These are phyloP conservation scores for Aphanomyces euteiches DNA, from an alignment of 352 stramenopile species.

Conservation along the genomic window DNA sequence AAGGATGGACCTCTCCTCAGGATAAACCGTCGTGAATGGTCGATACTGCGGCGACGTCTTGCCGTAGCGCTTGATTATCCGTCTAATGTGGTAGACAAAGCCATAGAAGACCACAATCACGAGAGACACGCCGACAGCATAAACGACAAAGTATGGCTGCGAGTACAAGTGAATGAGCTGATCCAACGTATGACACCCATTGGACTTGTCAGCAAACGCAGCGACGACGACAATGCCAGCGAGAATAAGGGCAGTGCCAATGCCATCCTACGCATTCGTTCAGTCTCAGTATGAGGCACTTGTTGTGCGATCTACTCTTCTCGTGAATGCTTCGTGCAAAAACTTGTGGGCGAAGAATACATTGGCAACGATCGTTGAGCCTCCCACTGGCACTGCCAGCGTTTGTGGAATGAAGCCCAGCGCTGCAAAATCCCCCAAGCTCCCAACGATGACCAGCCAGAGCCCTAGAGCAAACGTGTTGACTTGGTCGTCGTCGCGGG, in stretches of 20 bases:
- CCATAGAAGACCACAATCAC: slow-evolving; percentile 41
- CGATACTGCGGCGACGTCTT: slow-evolving; percentile 49
- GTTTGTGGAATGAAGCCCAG: slow-evolving; percentile 78
- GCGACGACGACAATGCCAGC: slow-evolving; percentile 72
- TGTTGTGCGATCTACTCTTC: slow-evolving; percentile 29
- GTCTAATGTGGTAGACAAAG: slow-evolving; percentile 48
- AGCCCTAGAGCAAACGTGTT: slow-evolving; percentile 35
- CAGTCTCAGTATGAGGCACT: neutral
- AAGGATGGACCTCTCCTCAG: too few species aligned
- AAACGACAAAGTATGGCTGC: slow-evolving; percentile 60
- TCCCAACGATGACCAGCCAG: slow-evolving; percentile 63
- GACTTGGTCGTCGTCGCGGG: neutral
- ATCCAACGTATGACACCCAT: slow-evolving; percentile 67
- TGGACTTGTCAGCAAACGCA: slow-evolving; percentile 71
- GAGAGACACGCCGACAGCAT: slow-evolving; percentile 51
- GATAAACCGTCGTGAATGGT: slow-evolving; percentile 40
- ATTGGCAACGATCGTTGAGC: slow-evolving; percentile 80
- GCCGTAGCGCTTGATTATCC: slow-evolving; percentile 40
- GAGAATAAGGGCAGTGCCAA: slow-evolving; percentile 66
- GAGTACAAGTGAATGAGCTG: slow-evolving; percentile 66
- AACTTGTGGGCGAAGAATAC: slow-evolving; percentile 76
- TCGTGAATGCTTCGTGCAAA: slow-evolving; percentile 68
- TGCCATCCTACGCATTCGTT: slow-evolving; percentile 41
- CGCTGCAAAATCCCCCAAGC: slow-evolving; percentile 67
- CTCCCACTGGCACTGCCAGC: slow-evolving; percentile 70